Evolutionary conservation across 306 rosid species (phyloP).

Genomic region (Geum urbanum): DNA sequence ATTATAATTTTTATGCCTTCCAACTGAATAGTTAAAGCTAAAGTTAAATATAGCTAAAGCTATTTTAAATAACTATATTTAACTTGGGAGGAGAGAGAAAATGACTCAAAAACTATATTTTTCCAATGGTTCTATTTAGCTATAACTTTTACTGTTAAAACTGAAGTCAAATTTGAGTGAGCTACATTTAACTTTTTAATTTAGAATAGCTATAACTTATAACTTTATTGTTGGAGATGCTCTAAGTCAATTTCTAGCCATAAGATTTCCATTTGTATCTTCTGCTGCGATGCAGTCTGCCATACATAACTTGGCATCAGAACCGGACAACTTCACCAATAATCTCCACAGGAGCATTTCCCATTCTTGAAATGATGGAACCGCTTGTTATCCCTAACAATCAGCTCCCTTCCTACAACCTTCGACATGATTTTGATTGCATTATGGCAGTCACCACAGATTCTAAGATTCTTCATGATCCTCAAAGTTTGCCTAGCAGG

Average conservation of each 20-base stretch:
- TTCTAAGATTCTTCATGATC: conserved; percentile 89
- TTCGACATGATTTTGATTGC: conserved; percentile 88
- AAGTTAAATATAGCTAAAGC: too few relatives aligned
- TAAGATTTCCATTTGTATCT: not conserved
- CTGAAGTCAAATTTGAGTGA: too few relatives aligned
- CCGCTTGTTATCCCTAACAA: conserved; percentile 91
- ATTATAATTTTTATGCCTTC: too few relatives aligned
- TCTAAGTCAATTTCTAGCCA: conserved; percentile 4
- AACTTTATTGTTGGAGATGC: too few relatives aligned
- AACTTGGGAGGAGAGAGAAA: too few relatives aligned
- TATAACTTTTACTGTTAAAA: too few relatives aligned
- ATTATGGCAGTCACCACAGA: conserved; percentile 92
- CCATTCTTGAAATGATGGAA: conserved; percentile 93
- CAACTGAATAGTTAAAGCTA: too few relatives aligned
- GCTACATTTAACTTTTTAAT: too few relatives aligned
- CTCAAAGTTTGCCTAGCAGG: conserved; percentile 92
- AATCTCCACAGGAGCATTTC: conserved; percentile 87
- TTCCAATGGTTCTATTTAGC: too few relatives aligned
- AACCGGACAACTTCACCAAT: conserved; percentile 48
- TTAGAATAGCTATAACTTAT: too few relatives aligned
- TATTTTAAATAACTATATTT: too few relatives aligned
- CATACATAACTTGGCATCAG: not conserved
- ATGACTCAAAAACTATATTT: too few relatives aligned
- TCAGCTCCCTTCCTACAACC: conserved; percentile 89
- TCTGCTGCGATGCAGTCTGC: conserved; percentile 15